Evolutionary conservation across 345 rosid species (phyloP).

Genomic region (Salix caprea): DNA sequence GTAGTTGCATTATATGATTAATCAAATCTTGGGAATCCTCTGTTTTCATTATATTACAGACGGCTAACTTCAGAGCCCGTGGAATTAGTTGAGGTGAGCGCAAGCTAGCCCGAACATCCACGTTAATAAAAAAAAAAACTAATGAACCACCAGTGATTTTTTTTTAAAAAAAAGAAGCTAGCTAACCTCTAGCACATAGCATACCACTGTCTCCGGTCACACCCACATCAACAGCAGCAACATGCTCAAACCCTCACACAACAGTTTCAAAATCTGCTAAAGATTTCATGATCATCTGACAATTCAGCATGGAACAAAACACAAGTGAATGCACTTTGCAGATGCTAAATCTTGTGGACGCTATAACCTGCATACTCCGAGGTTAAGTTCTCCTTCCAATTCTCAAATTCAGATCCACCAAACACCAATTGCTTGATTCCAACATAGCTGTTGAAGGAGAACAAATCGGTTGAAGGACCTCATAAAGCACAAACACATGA

Average conservation of each 20-base stretch:
- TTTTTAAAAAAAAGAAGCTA: too few relatives aligned
- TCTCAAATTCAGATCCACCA: conserved; percentile 80
- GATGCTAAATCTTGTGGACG: conserved; percentile 55
- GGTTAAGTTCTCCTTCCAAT: conserved; percentile 69
- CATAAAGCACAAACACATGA: not conserved
- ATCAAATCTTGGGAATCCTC: too few relatives aligned
- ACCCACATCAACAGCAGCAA: too few relatives aligned
- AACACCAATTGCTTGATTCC: conserved; percentile 83
- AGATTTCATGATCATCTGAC: not conserved
- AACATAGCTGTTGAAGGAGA: conserved; percentile 45
- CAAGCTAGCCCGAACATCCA: too few relatives aligned
- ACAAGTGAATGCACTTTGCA: not conserved
- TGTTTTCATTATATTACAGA: too few relatives aligned
- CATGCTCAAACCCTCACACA: not conserved
- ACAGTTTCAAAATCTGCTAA: not conserved
- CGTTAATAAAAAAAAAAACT: too few relatives aligned
- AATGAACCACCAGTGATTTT: too few relatives aligned
- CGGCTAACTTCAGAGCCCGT: too few relatives aligned
- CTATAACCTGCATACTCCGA: conserved; percentile 71
- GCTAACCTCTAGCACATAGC: too few relatives aligned
- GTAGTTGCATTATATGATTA: too few relatives aligned
- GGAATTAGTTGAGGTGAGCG: too few relatives aligned
- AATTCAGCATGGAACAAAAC: not conserved
- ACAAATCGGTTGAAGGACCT: not conserved
- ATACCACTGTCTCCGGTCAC: too few relatives aligned